These are phyloP conservation scores for Trichoderma aggressivum DNA, from an alignment of 2,329 filamentous ascomycete species.

Conservation along the genomic window DNA sequence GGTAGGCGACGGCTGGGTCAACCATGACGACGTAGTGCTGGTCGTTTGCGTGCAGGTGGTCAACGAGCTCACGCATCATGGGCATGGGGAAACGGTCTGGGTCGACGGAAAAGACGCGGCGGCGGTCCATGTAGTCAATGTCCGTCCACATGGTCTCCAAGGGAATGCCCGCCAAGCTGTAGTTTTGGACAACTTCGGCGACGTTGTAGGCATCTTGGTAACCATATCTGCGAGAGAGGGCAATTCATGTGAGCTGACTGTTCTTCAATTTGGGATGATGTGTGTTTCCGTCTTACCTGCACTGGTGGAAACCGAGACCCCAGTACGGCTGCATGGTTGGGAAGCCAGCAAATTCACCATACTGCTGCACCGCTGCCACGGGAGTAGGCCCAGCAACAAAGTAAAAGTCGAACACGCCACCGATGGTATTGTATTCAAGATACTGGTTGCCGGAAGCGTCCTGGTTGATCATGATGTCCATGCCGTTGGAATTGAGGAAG, in stretches of 20 bases:
- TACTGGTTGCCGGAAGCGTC: constrained; percentile 59
- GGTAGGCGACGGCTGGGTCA: constrained; percentile 61
- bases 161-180: constrained; percentile 61
- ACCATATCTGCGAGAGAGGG: constrained; percentile 58
- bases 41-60: constrained; percentile 61
- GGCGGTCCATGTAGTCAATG: constrained; percentile 65
- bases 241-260: neutral
- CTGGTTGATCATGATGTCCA: constrained; percentile 69
- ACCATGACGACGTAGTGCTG: constrained; percentile 77
- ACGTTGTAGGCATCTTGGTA: constrained; percentile 70
- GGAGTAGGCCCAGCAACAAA: constrained; percentile 73
- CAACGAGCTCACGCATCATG: constrained; percentile 62
- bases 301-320: constrained; percentile 79
- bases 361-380: constrained; percentile 65
- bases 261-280: neutral
- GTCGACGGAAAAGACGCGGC: constrained; percentile 59
- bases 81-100: constrained; percentile 63
- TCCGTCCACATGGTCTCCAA: constrained; percentile 74
- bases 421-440: constrained; percentile 76
- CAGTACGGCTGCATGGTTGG: constrained; percentile 80
- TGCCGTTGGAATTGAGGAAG: constrained; percentile 70
- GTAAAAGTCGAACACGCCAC: constrained; percentile 75
- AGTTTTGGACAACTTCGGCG: constrained; percentile 64
- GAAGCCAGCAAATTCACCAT: constrained; percentile 64
- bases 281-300: constrained; percentile 37